phyloP scores from a whole-genome alignment of 306 rosid genomes.

The Calophaca sinica region DNA sequence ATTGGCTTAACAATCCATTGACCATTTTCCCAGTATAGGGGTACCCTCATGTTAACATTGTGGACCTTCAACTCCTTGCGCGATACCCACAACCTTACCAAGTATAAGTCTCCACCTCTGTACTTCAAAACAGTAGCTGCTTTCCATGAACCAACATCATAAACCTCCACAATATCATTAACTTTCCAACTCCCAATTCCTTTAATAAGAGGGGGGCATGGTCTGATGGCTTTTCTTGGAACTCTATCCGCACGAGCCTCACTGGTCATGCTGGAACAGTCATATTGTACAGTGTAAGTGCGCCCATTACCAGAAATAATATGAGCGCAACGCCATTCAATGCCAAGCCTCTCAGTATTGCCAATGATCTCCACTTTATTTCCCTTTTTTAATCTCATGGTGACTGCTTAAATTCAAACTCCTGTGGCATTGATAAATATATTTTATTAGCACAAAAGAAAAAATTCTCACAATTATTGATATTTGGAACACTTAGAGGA shows the following conservation, averaged over 20 bases:
- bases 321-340: conserved; percentile 74
- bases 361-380: conserved; percentile 75
- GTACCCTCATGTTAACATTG: conserved; percentile 59
- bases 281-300: conserved; percentile 62
- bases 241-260: conserved; percentile 60
- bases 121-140: conserved; percentile 55
- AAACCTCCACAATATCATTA: conserved; percentile 75
- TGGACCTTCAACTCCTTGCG: conserved; percentile 55
- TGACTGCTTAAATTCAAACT: conserved; percentile 31
- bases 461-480: background rate
- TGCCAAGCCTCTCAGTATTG: conserved; percentile 51
- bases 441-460: conserved; percentile 9
- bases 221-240: conserved; percentile 72
- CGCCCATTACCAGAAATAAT: conserved; percentile 73
- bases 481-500: background rate
- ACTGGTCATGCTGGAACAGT: conserved; percentile 39
- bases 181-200: conserved; percentile 54
- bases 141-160: conserved; percentile 70
- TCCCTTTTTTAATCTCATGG: conserved; percentile 74
- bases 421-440: conserved; percentile 47
- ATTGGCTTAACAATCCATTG: conserved; percentile 65
- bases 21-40: conserved; percentile 69
- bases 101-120: conserved; percentile 50
- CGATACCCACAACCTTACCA: conserved; percentile 71
- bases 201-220: conserved; percentile 61